phyloP scores from a whole-genome alignment of 2,329 filamentous ascomycete species.

The Colletotrichum chrysophilum region DNA sequence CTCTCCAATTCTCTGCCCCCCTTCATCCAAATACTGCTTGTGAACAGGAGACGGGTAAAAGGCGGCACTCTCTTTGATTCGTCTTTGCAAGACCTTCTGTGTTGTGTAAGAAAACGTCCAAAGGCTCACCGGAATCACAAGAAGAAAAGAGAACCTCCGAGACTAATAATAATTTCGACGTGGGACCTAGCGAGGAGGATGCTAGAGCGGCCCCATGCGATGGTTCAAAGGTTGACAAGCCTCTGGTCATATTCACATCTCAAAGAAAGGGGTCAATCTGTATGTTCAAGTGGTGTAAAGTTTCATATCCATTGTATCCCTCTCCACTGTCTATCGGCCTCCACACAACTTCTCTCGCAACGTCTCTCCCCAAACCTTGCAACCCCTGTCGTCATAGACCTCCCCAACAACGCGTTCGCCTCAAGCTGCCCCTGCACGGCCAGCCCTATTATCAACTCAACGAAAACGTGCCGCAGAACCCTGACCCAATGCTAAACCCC shows the following conservation, averaged over 20 bases:
- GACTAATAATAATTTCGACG: not conserved
- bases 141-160: not conserved
- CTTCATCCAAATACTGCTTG: not conserved
- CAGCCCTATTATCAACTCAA: constrained; percentile 24
- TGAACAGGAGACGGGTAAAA: not conserved
- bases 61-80: not conserved
- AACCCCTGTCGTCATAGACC: not conserved
- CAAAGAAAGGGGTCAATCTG: not conserved
- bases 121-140: not conserved
- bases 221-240: not conserved
- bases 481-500: constrained; percentile 42
- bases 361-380: not conserved
- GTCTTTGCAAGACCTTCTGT: not conserved
- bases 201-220: not conserved
- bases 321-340: constrained; percentile 21
- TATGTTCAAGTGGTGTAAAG: constrained; percentile 11
- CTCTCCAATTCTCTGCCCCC: not conserved
- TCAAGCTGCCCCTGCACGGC: constrained; percentile 13
- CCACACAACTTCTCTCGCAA: constrained; percentile 16
- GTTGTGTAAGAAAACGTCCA: not conserved
- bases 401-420: constrained; percentile 13
- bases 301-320: constrained; percentile 22
- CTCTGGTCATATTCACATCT: not conserved
- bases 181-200: not conserved
- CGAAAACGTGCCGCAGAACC: constrained; percentile 27